Evolutionary conservation across 2,329 filamentous ascomycete species (phyloP), one percentile per base, ranked within the genome.

Genomic region (Penicillium glabrum): DNA sequence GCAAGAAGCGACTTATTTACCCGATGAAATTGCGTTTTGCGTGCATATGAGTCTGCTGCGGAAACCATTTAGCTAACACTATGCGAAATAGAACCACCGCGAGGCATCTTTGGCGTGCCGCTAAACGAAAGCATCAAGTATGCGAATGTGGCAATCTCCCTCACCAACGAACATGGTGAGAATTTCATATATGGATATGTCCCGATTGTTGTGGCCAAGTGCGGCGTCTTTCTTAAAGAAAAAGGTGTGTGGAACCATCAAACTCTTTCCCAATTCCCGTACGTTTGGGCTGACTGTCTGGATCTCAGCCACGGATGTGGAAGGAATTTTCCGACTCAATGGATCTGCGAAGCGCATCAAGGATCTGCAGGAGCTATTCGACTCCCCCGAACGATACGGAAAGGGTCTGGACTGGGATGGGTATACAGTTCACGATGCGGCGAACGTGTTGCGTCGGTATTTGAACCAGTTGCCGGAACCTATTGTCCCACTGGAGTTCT

Each of bases 121-220:
- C 83, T 99, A 57, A 90, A 92, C 67, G 88, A 93, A 70, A 98
- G 93, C 78, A 98, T 99, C 74, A 90, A 89, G 58, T 98, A 99
- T 74, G 95, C 95, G 57, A 99, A 98, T 71, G 95, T 99, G 59
- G 95, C 95, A 62, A 99, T 99, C 69, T 98, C 93, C 23, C 84
- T 99, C 27, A 90, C 95, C 64, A 93, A 98, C 72, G 91, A 93
- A 64, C 85, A 95, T 64, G 93, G 93, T 31, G 87, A 95, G 74
- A 96, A 91, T 77, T 98, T 96, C 75, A 97, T 98, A 53, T 99
- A 98, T 74, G 95, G 95, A 69, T 98, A 98, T 70, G 93, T 99
- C 8, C 95, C 95, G 19, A 98, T 99, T 63, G 93, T 99, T 44
- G 93, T 99, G 53, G 95, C 95, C 35, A 99, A 99, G 75, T 98